These are phyloP conservation scores for Penicillium sp. DNA, from an alignment of 2,329 filamentous ascomycete species.

Conservation along the genomic window DNA sequence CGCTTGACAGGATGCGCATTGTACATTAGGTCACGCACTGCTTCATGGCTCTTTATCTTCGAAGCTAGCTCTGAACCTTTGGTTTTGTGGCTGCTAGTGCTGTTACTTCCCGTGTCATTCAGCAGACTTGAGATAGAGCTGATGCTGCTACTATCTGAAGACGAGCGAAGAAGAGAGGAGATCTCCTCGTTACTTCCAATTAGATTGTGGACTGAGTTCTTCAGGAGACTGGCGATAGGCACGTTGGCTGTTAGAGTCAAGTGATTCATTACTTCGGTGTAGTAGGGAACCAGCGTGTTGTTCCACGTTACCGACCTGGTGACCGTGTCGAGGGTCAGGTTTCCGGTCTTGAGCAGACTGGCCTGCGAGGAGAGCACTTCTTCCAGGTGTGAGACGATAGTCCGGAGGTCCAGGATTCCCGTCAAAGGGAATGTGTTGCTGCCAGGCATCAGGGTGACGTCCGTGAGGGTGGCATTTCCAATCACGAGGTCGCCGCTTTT, in stretches of 20 bases:
- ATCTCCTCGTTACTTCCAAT: too few species aligned
- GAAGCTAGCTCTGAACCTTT: too few species aligned
- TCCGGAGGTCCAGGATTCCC: background rate
- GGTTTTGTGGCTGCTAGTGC: too few species aligned
- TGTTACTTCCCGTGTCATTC: too few species aligned
- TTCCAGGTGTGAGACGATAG: background rate
- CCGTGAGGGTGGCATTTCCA: background rate
- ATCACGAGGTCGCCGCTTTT: background rate
- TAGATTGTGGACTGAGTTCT: too few species aligned
- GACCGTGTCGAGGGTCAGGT: background rate
- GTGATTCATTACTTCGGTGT: background rate
- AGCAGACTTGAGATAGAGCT: too few species aligned
- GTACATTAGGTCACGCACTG: too few species aligned
- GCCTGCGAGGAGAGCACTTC: background rate
- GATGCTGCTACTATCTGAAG: too few species aligned
- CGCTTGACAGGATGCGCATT: too few species aligned
- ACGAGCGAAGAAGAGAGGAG: too few species aligned
- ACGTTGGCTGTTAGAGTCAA: background rate
- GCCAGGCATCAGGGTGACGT: background rate
- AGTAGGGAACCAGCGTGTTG: background rate
- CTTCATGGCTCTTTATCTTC: too few species aligned
- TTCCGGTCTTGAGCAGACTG: background rate
- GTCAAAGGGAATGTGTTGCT: background rate
- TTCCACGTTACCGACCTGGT: background rate
- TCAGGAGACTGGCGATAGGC: too few species aligned